Base-by-base conservation (phyloP, 371 early-diverging fungal genomes). In the Parasitella parasitica region DNA sequence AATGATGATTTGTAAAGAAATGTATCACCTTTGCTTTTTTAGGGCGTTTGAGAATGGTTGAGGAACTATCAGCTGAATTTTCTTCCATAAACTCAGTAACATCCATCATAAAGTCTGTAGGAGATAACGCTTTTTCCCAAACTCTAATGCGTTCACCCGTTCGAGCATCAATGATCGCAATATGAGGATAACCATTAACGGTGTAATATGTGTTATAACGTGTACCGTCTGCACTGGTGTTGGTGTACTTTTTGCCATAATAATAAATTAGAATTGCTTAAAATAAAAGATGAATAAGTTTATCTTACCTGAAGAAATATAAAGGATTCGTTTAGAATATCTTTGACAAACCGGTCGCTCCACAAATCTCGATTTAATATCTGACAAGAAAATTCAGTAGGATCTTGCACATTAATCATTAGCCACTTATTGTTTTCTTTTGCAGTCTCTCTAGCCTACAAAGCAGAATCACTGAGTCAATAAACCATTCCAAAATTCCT, bases 311-410 rank as follows among this genome's bases (percentile, higher is more conserved):
- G 93, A 22, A 92, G 66, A 67, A 97, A 96, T 30, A 94, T 62
- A 81, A 95, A 97, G 64, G 91, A 82, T 65, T 86, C 88, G 39
- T 70, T 77, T 39, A 97, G 78, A 13, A 93, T 66, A 4, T 91
- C 91, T 70, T 93, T 89, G 9, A 96, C 89, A 22, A 78, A 69
- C 6, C 60, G 22, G 58, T 92, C 84, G 27, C 89, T 94, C 97
- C 97, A 98, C 41, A 96, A 78, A 80, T 97, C 97, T 41, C 97
- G 84, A 72, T 95, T 95, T 68, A 96, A 67, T 4, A 88, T 80
- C 64, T 96, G 94, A 72, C 96, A 96, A 12, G 86, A 72, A 70
- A 97, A 97, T 57, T 94, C 92, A 0, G 86, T 73, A 2, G 86
- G 82, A 57, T 95, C 90, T 57, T 96, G 94, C 27, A 97, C 78